Evolutionary conservation across 495 filamentous ascomycete species (phyloP).

Genomic region (Aeminium ludgeri): DNA sequence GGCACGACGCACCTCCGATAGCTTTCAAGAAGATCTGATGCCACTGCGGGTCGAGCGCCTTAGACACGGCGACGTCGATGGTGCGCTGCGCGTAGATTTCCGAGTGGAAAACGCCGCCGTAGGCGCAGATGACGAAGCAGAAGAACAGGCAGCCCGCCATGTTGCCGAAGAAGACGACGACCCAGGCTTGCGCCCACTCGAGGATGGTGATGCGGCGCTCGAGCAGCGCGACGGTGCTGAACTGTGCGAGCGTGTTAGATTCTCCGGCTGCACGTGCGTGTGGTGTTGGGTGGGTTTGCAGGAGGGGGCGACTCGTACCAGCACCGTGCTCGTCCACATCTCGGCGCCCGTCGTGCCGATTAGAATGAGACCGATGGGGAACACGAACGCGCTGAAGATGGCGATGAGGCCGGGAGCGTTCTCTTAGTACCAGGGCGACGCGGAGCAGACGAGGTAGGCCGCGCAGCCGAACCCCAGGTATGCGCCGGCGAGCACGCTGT

Average conservation of each 20-base stretch:
- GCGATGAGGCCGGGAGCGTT: constrained; percentile 43
- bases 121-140: constrained; percentile 40
- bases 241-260: too few relatives aligned
- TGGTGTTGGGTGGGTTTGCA: too few relatives aligned
- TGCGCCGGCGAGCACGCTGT: constrained; percentile 8
- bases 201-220: constrained; percentile 30
- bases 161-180: constrained; percentile 43
- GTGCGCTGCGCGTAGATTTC: constrained; percentile 33
- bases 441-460: constrained; percentile 32
- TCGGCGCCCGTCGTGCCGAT: constrained; percentile 41
- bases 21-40: constrained; percentile 43
- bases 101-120: constrained; percentile 39
- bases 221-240: too few relatives aligned
- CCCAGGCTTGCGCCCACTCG: constrained; percentile 37
- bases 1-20: too few relatives aligned
- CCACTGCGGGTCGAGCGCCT: constrained; percentile 37
- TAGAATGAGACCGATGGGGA: constrained; percentile 42
- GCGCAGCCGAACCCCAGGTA: constrained; percentile 26
- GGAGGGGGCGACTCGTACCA: constrained; percentile 26
- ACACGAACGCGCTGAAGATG: constrained; percentile 35
- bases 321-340: constrained; percentile 42
- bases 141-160: constrained; percentile 43
- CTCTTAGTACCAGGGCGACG: constrained; percentile 41
- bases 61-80: constrained; percentile 35
- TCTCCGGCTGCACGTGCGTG: too few relatives aligned